phyloP scores from a whole-genome alignment of 768 basidiomycete genomes.

The Suillus luteus region DNA sequence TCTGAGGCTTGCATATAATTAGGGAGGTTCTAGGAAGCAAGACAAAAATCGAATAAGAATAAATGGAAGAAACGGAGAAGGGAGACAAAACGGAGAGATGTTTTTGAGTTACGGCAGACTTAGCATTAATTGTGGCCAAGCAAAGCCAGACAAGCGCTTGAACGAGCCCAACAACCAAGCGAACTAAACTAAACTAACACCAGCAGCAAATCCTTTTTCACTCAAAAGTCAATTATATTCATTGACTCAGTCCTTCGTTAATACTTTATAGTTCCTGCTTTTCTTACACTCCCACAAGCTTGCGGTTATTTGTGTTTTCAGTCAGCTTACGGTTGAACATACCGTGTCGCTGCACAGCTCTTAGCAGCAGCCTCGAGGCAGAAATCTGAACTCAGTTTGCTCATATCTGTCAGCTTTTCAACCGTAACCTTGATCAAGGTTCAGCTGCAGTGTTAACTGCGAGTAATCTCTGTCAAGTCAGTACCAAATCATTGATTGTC shows the following conservation, averaged over 20 bases:
- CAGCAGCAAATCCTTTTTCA: slow-evolving; percentile 22
- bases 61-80: slow-evolving; percentile 1
- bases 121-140: slow-evolving; percentile 9
- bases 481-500: not conserved
- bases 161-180: slow-evolving; percentile 3
- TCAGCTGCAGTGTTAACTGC: not conserved
- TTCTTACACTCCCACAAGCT: slow-evolving; percentile 2
- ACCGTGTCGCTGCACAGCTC: slow-evolving; percentile 17
- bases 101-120: slow-evolving; percentile 2
- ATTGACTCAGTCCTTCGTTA: slow-evolving; percentile 19
- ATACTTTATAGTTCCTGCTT: slow-evolving; percentile 9
- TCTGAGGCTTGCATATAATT: not conserved
- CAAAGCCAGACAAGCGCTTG: slow-evolving; percentile 5
- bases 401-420: slow-evolving; percentile 5
- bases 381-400: slow-evolving; percentile 10
- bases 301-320: slow-evolving; percentile 1
- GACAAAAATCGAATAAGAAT: not conserved
- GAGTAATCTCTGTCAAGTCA: not conserved
- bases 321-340: not conserved
- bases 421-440: not conserved
- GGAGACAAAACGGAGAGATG: slow-evolving; percentile 9
- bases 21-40: not conserved
- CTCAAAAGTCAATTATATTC: slow-evolving; percentile 17
- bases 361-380: slow-evolving; percentile 34
- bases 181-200: not conserved